These are phyloP conservation scores for Cadophora luteo-olivacea DNA, from an alignment of 2,329 filamentous ascomycete genomes.

Conservation along the genomic window DNA sequence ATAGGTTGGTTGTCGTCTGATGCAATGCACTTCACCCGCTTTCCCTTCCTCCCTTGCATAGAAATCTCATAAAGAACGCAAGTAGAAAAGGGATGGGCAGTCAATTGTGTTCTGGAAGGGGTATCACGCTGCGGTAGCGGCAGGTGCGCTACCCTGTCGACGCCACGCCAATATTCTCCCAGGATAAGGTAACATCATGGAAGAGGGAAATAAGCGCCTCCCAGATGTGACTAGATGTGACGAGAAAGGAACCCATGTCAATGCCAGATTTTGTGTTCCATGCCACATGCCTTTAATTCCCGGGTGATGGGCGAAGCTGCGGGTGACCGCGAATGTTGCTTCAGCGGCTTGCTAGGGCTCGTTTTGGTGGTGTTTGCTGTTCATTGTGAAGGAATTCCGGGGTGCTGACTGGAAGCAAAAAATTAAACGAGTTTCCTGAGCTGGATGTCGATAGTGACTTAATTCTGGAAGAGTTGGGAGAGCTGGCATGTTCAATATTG, in stretches of 20 bases:
- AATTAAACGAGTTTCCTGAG: conserved; percentile 1
- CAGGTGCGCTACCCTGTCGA: not conserved
- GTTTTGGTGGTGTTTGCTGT: not conserved
- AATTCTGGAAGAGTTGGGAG: not conserved
- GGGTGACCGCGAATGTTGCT: not conserved
- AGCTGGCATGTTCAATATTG: not conserved
- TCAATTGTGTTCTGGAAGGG: conserved; percentile 1
- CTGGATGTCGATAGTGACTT: not conserved
- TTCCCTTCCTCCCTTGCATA: not conserved
- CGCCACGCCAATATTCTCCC: not conserved
- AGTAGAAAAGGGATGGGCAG: not conserved
- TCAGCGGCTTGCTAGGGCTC: not conserved
- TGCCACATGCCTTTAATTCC: not conserved
- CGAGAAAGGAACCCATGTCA: not conserved
- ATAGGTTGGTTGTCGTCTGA: not conserved
- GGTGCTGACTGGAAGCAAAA: not conserved
- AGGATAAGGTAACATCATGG: not conserved
- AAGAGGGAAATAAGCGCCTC: conserved; percentile 8
- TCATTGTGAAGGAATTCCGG: not conserved
- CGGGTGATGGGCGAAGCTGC: not conserved
- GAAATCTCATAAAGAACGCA: not conserved
- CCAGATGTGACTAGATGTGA: conserved; percentile 16
- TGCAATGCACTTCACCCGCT: not conserved
- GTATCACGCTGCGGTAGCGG: not conserved
- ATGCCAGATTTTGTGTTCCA: not conserved